Percentiles rank a stretch among this genome's conserved stretches.
phyloP scores from a whole-genome alignment of 371 early-diverging fungal species.

The Rhizopus microsporus region DNA sequence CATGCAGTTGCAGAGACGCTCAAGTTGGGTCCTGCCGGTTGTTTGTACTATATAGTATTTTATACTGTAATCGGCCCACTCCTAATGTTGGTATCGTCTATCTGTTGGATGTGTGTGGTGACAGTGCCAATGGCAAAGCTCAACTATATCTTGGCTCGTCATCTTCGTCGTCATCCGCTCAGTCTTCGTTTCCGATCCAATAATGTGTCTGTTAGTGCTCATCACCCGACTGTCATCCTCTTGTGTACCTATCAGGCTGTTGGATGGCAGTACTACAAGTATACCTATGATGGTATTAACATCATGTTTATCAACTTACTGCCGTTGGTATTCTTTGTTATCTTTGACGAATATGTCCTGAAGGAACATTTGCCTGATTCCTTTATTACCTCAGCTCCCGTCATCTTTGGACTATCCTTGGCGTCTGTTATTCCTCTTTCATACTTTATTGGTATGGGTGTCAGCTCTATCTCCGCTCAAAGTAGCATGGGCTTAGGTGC shows the following conservation, averaged over 20 bases:
- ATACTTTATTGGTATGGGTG: conserved; percentile 96
- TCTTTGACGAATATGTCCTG: conserved; percentile 81
- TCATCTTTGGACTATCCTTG: conserved; percentile 79
- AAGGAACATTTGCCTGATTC: conserved; percentile 52
- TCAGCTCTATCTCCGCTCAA: conserved; percentile 93
- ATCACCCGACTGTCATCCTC: conserved; percentile 59
- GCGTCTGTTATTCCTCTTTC: conserved; percentile 89
- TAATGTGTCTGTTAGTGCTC: conserved; percentile 29
- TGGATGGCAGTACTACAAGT: conserved; percentile 87
- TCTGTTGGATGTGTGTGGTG: conserved; percentile 88
- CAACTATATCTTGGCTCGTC: conserved; percentile 73
- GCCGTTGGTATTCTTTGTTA: conserved; percentile 75
- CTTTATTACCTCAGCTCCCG: conserved; percentile 60
- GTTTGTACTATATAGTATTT: conserved; percentile 62
- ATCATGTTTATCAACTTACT: conserved; percentile 94
- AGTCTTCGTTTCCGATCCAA: conserved; percentile 72
- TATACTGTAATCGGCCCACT: conserved; percentile 67
- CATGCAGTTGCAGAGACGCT: conserved; percentile 27
- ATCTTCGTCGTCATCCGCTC: conserved; percentile 81
- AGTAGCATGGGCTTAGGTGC: conserved; percentile 92
- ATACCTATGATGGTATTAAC: conserved; percentile 95
- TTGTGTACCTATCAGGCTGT: conserved; percentile 80
- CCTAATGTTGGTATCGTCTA: conserved; percentile 71
- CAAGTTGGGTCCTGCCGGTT: conserved; percentile 60
- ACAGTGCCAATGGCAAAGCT: conserved; percentile 96